Percentiles rank a stretch among this genome's conserved stretches.
Conservation (phyloP, 768 basidiomycete genomes). For the Kwoniella mangroviensis region DNA sequence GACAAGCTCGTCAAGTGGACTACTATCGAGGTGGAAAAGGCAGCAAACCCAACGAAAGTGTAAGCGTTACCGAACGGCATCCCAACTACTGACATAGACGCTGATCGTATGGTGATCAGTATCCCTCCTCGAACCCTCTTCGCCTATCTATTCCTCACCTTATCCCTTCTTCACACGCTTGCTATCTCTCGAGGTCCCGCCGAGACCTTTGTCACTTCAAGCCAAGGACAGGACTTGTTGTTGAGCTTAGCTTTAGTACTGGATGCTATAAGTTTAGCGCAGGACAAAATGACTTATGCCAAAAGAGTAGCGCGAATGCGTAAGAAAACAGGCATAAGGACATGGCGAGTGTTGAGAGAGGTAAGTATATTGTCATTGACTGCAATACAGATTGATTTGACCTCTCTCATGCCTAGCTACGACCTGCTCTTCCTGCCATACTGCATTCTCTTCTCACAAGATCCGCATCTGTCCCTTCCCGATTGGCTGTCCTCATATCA, state of each 20-base stretch:
- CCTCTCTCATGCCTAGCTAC: slow-evolving; percentile 20
- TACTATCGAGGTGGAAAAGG: slow-evolving; percentile 67
- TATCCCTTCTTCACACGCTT: slow-evolving; percentile 38
- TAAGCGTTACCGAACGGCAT: slow-evolving; percentile 54
- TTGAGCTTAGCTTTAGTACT: slow-evolving; percentile 43
- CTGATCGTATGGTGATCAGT: slow-evolving; percentile 5
- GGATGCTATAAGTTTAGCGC: slow-evolving; percentile 43
- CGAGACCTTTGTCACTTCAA: slow-evolving; percentile 25
- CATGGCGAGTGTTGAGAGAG: slow-evolving; percentile 44
- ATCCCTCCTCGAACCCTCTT: slow-evolving; percentile 37
- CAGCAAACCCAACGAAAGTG: slow-evolving; percentile 67
- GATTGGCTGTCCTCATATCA: slow-evolving; percentile 66
- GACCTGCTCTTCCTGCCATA: slow-evolving; percentile 54
- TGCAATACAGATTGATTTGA: too few species aligned
- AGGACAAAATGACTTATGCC: slow-evolving; percentile 32
- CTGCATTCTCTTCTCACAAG: slow-evolving; percentile 67
- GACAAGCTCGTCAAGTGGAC: slow-evolving; percentile 78
- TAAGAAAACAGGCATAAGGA: slow-evolving; percentile 34
- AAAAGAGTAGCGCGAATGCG: slow-evolving; percentile 35
- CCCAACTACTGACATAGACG: neutral
- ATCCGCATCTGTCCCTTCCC: slow-evolving; percentile 60
- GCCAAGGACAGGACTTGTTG: slow-evolving; percentile 41
- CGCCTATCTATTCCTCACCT: slow-evolving; percentile 39
- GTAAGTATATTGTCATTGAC: slow-evolving; percentile 18
- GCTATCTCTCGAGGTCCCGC: slow-evolving; percentile 27